Evolutionary conservation across 176 grass and related monocot genomes (phyloP).

Genomic region (Bromus sterilis): DNA sequence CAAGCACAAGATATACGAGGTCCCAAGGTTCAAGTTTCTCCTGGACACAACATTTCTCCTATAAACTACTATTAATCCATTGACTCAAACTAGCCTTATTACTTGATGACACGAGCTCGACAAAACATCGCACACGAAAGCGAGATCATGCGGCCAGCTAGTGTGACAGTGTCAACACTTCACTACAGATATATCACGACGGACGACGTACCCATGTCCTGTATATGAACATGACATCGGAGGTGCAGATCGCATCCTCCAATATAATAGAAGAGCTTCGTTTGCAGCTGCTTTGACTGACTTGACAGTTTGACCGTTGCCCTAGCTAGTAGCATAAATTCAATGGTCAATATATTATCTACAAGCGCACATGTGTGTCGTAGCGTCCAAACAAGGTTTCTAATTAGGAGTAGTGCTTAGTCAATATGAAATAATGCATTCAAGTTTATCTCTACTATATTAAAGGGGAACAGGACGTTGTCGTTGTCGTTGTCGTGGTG

Average conservation of each 20-base stretch:
- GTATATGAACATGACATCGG: not conserved
- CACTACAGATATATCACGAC: too few relatives aligned
- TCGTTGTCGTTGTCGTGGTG: too few relatives aligned
- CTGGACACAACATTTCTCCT: not conserved
- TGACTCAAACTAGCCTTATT: not conserved
- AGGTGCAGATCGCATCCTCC: not conserved
- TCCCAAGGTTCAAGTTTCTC: not conserved
- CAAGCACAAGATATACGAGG: not conserved
- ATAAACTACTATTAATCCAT: too few relatives aligned
- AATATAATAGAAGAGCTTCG: not conserved
- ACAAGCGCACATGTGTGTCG: not conserved
- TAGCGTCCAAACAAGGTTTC: not conserved
- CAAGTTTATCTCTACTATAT: too few relatives aligned
- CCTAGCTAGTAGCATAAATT: not conserved
- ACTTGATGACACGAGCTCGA: too few relatives aligned
- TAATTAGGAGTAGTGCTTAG: not conserved
- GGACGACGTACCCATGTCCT: not conserved
- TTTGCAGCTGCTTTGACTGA: not conserved
- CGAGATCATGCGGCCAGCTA: not conserved
- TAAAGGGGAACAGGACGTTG: too few relatives aligned
- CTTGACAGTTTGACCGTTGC: slow-evolving; percentile 7
- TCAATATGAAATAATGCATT: not conserved
- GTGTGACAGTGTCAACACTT: too few relatives aligned
- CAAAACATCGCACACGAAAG: not conserved
- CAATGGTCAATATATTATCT: not conserved